A percentile compares a stretch with the other conserved stretches of the same genome.
Conservation (phyloP, 2,329 filamentous ascomycete genomes). For the Aspergillus japonicus region DNA sequence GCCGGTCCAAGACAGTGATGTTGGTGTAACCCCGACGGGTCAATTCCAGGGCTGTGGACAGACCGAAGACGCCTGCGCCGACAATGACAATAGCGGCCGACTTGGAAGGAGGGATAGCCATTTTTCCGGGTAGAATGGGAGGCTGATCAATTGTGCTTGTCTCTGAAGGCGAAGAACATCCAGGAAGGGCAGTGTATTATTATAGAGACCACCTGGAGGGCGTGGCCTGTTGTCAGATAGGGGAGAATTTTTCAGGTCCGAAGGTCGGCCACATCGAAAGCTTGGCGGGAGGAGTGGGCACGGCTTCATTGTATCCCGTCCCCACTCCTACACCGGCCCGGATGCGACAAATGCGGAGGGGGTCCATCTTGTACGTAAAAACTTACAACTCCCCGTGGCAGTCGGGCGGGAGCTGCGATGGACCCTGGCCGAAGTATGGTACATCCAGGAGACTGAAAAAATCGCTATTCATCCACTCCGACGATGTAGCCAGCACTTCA, state of each 20-base stretch:
- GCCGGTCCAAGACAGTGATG: conserved; percentile 52
- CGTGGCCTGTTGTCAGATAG: background rate
- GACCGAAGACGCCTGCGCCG: conserved; percentile 45
- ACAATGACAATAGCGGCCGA: conserved; percentile 39
- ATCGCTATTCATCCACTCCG: background rate
- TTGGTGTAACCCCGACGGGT: conserved; percentile 47
- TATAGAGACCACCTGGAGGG: background rate
- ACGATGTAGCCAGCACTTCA: background rate
- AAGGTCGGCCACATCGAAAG: background rate
- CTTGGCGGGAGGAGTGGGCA: background rate
- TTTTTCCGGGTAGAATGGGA: background rate
- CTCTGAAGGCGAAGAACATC: background rate
- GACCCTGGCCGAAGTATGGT: background rate
- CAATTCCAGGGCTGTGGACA: conserved; percentile 47
- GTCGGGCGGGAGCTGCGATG: too few species aligned
- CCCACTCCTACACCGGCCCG: background rate
- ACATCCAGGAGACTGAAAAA: background rate
- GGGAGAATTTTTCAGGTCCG: background rate
- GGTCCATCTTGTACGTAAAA: too few species aligned
- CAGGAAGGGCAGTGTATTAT: background rate
- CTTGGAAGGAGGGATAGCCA: background rate
- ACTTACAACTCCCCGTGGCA: too few species aligned
- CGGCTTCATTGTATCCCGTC: background rate
- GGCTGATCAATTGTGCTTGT: background rate
- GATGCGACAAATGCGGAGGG: background rate